A percentile compares a stretch with the other conserved stretches of the same genome.
phyloP scores from a whole-genome alignment of 1,139 yeast species.

The Torulaspora globosa region DNA sequence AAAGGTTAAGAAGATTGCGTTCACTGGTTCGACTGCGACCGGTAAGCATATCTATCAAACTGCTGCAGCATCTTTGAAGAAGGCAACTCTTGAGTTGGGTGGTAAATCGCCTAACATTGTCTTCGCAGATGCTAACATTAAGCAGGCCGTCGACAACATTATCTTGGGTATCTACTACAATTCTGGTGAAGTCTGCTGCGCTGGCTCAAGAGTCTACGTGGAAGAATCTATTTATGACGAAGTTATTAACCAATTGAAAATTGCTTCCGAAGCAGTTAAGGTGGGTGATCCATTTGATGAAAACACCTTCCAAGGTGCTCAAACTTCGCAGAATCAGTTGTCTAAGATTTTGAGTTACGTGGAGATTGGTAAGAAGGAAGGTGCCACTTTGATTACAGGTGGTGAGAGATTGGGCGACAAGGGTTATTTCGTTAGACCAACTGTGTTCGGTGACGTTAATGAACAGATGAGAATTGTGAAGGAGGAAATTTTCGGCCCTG shows the following conservation, averaged over 20 bases:
- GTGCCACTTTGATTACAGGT: constrained; percentile 56
- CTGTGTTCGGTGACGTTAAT: constrained; percentile 60
- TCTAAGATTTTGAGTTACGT: constrained; percentile 54
- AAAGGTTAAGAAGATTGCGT: constrained; percentile 53
- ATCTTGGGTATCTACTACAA: constrained; percentile 49
- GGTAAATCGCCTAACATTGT: constrained; percentile 62
- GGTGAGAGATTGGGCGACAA: constrained; percentile 53
- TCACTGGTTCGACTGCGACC: constrained; percentile 60
- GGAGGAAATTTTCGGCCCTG: constrained; percentile 70
- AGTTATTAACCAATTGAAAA: constrained; percentile 45
- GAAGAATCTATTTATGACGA: constrained; percentile 55
- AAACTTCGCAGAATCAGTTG: constrained; percentile 52
- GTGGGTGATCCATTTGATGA: constrained; percentile 62
- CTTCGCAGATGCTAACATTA: constrained; percentile 52
- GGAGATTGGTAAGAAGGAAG: constrained; percentile 55
- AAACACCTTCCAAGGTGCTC: constrained; percentile 58
- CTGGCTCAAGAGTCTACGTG: constrained; percentile 59
- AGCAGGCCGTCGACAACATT: constrained; percentile 45
- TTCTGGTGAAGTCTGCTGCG: constrained; percentile 66
- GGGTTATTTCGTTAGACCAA: constrained; percentile 67
- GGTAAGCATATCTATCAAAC: constrained; percentile 54
- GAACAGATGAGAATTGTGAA: constrained; percentile 60
- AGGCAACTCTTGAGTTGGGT: constrained; percentile 60
- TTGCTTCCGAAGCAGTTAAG: constrained; percentile 45
- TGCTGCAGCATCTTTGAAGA: constrained; percentile 52